A percentile compares a stretch with the other conserved stretches of the same genome.
These are phyloP conservation scores for Pseudocercospora musae DNA, from an alignment of 2,329 filamentous ascomycete genomes.

Conservation along the genomic window DNA sequence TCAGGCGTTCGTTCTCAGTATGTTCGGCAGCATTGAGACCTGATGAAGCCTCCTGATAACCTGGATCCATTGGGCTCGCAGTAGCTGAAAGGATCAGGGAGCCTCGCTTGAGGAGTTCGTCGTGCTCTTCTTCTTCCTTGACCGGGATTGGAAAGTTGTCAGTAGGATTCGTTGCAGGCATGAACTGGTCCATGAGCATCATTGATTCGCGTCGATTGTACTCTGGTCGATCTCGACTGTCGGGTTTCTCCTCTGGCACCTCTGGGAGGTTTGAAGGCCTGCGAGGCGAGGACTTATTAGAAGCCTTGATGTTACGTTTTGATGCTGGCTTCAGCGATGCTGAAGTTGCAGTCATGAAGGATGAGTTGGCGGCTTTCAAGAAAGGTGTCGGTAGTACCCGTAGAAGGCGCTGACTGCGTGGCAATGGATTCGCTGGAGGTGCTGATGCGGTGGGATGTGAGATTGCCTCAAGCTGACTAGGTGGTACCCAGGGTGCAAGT, in stretches of 20 bases:
- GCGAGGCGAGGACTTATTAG: slow-evolving; percentile 16
- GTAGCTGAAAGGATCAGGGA: slow-evolving; percentile 34
- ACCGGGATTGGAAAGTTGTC: slow-evolving; percentile 31
- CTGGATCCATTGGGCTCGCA: slow-evolving; percentile 35
- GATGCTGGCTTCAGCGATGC: slow-evolving; percentile 40
- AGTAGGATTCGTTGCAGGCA: slow-evolving; percentile 38
- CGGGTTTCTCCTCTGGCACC: slow-evolving; percentile 23
- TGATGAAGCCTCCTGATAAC: slow-evolving; percentile 42
- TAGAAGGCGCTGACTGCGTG: slow-evolving; percentile 86
- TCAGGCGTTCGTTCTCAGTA: slow-evolving; percentile 68
- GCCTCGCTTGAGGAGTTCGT: slow-evolving; percentile 15
- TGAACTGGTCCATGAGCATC: slow-evolving; percentile 49
- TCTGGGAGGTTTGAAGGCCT: slow-evolving; percentile 16
- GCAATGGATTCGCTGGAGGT: slow-evolving; percentile 79
- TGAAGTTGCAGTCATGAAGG: slow-evolving; percentile 89
- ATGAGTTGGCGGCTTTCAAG: slow-evolving; percentile 89
- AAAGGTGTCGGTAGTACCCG: slow-evolving; percentile 86
- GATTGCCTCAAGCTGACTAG: slow-evolving; percentile 83
- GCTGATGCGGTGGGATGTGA: slow-evolving; percentile 42
- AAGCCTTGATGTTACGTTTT: slow-evolving; percentile 23
- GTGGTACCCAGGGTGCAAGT: slow-evolving; percentile 94
- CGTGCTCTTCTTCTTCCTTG: slow-evolving; percentile 21
- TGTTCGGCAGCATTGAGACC: slow-evolving; percentile 52
- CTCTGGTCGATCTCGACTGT: slow-evolving; percentile 26
- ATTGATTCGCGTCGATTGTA: slow-evolving; percentile 45